Base-by-base conservation (phyloP, 1,284 basidiomycete species). In the Gymnopus androsaceus region DNA sequence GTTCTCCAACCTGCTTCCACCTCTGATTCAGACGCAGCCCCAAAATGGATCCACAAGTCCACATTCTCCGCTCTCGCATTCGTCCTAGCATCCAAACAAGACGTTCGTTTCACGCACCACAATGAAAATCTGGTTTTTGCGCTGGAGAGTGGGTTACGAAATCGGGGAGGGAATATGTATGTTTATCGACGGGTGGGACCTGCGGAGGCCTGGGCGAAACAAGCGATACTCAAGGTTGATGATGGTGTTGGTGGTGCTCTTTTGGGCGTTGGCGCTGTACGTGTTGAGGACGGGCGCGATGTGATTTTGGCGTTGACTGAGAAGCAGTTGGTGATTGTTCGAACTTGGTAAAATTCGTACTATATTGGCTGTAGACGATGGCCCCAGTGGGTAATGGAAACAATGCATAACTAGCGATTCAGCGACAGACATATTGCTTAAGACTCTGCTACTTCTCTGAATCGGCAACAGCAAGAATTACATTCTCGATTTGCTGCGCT, bases 61-160 rank as follows among this genome's bases (percentile, higher is more conserved):
- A 97, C 94, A 0, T 93, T 87, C 68, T 88, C 92, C 4, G 96
- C 95, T 0, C 81, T 99, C 3, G 82, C 92, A 1, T 99, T 98
- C 67, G 96, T 98, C 17, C 79, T 99, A 28, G 94, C 94, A 1
- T 95, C 94, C 3, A 99, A 99, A 70, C 85, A 85, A 25, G 94
- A 96, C 69, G 85, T 89, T 1, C 82, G 91, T 12, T 93, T 95
- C 71, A 88, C 88, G 1, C 81, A 88, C 63, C 92, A 96, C 65
- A 70, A 85, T 30, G 69, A 77, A 1, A 66, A 73, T 33, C 76
- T 79, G 7, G 85, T 91, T 1, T 74, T 94, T 47, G 92, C 90
- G 0, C 92, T 97, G 63, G 94, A 96, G 67, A 83, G 84, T 57
- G 88, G 91, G 25, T 68, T 78, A 30, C 72, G 70, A 59, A 80